Base-by-base conservation (phyloP, 2,329 filamentous ascomycete genomes). In the Aspergillus eucalypticola region DNA sequence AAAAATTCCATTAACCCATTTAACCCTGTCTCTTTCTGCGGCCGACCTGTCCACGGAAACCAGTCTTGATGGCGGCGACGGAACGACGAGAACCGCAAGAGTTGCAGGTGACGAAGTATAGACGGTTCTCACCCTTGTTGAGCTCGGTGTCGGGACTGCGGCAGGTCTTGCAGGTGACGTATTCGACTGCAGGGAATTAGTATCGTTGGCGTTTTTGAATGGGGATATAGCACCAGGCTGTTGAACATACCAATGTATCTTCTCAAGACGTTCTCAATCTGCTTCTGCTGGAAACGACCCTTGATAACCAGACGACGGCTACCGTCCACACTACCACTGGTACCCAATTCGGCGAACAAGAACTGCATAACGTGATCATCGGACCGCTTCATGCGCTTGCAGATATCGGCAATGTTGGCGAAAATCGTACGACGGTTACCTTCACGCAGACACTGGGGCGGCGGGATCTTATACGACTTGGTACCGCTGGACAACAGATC, bases 391-490 rank as follows among this genome's bases (percentile, higher is more conserved):
- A 99, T 98, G 72, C 94, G 88, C 86, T 96, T 96, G 86, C 92
- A 96, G 73, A 99, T 98, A 77, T 99, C 95, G 76, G 92, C 88
- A 75, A 99, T 95, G 83, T 99, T 99, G 83, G 94, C 95, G 74
- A 99, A 99, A 74, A 99, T 96, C 64, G 95, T 99, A 89, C 96
- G 96, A 87, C 96, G 96, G 88, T 99, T 99, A 78, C 95, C 95
- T 92, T 99, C 95, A 82, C 95, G 93, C 75, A 98, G 88, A 82
- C 95, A 98, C 83, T 99, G 95, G 54, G 95, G 95, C 56, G 95
- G 95, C 55, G 95, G 95, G 70, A 99, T 99, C 88, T 98, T 98
- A 88, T 98, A 99, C 79, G 90, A 96, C 85, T 92, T 95, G 73
- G 88, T 88, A 67, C 92, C 92, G 76, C 88, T 91, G 64, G 91